These are phyloP conservation scores for Fusarium proliferatum DNA, from an alignment of 2,329 filamentous ascomycete species.

Conservation along the genomic window DNA sequence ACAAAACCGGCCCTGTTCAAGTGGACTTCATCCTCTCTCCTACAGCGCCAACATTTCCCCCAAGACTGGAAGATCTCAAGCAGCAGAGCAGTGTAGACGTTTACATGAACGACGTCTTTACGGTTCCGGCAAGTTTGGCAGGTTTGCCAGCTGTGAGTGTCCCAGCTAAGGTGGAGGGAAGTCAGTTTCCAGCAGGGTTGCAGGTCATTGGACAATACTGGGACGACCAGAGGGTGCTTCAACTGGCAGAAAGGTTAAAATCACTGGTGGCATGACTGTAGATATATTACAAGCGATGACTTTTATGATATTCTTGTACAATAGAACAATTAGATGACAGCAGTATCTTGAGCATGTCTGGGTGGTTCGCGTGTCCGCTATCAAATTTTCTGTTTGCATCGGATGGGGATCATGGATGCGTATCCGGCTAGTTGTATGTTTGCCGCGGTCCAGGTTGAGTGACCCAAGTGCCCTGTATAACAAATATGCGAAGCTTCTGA, in stretches of 20 bases:
- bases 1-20: constrained; percentile 68
- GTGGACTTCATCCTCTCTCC: constrained; percentile 91
- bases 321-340: constrained; percentile 17
- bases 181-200: constrained; percentile 63
- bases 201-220: constrained; percentile 87
- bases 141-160: constrained; percentile 90
- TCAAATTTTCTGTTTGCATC: background rate
- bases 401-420: background rate
- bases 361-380: background rate
- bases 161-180: constrained; percentile 60
- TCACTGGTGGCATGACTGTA: constrained; percentile 39
- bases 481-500: background rate
- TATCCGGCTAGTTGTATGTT: background rate
- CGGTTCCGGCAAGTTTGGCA: constrained; percentile 92
- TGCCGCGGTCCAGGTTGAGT: background rate
- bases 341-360: background rate
- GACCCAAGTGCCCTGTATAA: background rate
- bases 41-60: constrained; percentile 83
- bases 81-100: constrained; percentile 71
- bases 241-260: constrained; percentile 62
- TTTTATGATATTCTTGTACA: constrained; percentile 33
- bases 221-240: constrained; percentile 74
- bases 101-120: constrained; percentile 96
- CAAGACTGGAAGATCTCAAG: constrained; percentile 68
- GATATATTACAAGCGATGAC: constrained; percentile 16